Conservation (phyloP, 176 grass and related monocot species). For the Tillandsia fasciculata region DNA sequence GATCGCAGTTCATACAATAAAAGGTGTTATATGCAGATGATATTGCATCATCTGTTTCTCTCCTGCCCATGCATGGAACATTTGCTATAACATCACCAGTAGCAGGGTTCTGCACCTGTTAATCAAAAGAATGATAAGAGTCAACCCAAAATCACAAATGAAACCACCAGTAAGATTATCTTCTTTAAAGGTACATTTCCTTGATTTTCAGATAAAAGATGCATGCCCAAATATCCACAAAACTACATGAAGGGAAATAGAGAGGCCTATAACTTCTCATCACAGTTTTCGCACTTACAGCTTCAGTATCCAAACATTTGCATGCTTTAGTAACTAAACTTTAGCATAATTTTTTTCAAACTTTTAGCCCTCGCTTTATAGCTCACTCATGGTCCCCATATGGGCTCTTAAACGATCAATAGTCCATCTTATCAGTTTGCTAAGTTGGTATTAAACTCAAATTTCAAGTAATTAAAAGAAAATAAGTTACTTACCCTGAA, state of each 20-base stretch:
- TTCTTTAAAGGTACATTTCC: background rate
- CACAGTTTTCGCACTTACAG: no score
- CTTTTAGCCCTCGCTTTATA: no score
- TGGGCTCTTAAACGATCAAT: background rate
- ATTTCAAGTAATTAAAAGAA: background rate
- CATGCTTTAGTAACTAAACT: no score
- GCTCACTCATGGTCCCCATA: no score
- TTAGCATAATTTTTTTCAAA: no score
- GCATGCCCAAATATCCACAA: no score
- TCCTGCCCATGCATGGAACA: constrained; percentile 79
- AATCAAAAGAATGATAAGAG: constrained; percentile 3
- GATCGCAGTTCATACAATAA: constrained; percentile 34
- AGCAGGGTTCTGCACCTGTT: constrained; percentile 77
- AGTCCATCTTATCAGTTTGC: background rate
- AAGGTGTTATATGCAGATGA: constrained; percentile 66
- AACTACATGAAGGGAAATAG: no score
- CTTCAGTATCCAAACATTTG: no score
- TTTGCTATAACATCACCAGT: constrained; percentile 78
- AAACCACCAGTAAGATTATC: background rate
- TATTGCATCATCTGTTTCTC: constrained; percentile 87
- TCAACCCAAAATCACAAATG: background rate
- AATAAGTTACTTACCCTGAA: background rate
- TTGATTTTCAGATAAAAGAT: background rate
- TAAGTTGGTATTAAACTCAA: no score
- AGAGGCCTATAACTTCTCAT: no score